phyloP scores from a whole-genome alignment of 176 grass and related monocot species.

The Hyparrhenia diplandra region DNA sequence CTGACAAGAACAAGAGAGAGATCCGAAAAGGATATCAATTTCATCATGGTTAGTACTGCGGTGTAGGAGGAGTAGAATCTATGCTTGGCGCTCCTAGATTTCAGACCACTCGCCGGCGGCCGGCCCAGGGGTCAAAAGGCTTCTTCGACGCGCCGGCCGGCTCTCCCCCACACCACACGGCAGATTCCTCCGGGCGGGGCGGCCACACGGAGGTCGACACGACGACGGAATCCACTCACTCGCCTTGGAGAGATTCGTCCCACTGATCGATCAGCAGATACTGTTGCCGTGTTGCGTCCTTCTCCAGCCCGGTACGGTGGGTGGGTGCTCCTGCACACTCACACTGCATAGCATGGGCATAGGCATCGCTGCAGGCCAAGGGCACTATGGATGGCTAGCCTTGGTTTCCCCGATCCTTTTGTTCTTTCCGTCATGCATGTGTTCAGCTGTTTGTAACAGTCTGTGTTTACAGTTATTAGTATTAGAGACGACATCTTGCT shows the following conservation, averaged over 20 bases:
- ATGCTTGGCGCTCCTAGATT: neutral
- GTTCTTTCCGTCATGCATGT: neutral
- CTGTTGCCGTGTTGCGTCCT: neutral
- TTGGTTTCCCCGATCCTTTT: neutral
- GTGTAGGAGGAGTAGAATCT: neutral
- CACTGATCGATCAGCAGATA: neutral
- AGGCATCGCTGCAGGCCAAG: neutral
- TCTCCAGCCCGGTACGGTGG: neutral
- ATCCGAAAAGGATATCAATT: neutral
- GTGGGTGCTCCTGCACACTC: neutral
- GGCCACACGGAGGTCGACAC: slow-evolving; percentile 15
- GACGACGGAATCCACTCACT: slow-evolving; percentile 28
- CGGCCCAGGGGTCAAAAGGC: neutral
- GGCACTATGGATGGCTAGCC: neutral
- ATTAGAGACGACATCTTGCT: neutral
- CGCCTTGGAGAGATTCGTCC: neutral
- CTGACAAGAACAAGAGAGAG: neutral
- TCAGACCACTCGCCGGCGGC: neutral
- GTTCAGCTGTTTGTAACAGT: neutral
- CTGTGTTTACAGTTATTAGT: neutral
- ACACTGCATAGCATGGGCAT: too few species aligned
- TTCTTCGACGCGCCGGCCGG: neutral
- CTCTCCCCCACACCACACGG: neutral
- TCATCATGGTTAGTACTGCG: neutral
- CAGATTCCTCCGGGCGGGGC: slow-evolving; percentile 30